These are phyloP conservation scores for Daldinia concentrica DNA, from an alignment of 495 filamentous ascomycete genomes.

Conservation along the genomic window DNA sequence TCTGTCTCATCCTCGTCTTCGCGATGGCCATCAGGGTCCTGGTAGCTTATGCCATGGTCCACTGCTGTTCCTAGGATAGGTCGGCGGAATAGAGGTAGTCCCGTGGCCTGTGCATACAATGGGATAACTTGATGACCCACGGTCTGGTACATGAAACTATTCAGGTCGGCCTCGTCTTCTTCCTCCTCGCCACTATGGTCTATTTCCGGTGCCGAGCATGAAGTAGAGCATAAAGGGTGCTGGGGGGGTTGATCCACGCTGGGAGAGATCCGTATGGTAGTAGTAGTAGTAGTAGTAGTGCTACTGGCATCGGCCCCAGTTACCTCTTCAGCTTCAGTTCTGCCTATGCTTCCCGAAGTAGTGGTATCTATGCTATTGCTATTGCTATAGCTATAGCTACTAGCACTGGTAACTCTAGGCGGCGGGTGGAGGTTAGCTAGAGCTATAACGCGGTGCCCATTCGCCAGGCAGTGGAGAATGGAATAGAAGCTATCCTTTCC, in stretches of 20 bases:
- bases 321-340: constrained; percentile 12
- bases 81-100: constrained; percentile 80
- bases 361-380: neutral
- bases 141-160: constrained; percentile 99
- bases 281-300: constrained; percentile 2
- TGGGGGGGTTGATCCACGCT: constrained; percentile 13
- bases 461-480: constrained; percentile 84
- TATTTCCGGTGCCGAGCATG: constrained; percentile 3
- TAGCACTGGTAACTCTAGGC: constrained; percentile 9
- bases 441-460: constrained; percentile 87
- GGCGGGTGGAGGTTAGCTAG: constrained; percentile 86
- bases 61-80: constrained; percentile 74
- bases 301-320: constrained; percentile 6
- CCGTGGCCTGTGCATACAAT: constrained; percentile 79
- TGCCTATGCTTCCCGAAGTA: neutral
- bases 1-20: constrained; percentile 81
- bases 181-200: constrained; percentile 18
- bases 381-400: neutral
- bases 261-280: constrained; percentile 32
- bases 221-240: constrained; percentile 1
- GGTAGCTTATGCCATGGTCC: constrained; percentile 70
- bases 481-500: constrained; percentile 98
- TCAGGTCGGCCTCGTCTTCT: constrained; percentile 72
- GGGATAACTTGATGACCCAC: constrained; percentile 89
- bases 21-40: constrained; percentile 35